Evolutionary conservation across 148 eudicot species (phyloP).

Genomic region (Oxyria digyna): DNA sequence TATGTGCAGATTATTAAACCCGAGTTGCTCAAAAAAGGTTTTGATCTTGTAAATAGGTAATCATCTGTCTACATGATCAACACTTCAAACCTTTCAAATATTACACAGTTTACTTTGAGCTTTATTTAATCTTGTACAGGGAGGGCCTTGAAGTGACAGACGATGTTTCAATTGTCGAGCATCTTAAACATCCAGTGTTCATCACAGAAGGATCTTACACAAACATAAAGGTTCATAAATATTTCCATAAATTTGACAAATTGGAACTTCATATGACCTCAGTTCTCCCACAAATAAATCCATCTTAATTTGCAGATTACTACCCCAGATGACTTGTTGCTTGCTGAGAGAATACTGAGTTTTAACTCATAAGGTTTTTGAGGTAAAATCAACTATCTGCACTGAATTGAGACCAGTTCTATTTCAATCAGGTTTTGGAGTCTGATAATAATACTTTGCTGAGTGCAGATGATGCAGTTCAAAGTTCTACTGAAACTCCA

Average conservation of each 20-base stretch:
- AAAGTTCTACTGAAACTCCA: not conserved
- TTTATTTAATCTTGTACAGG: conserved; percentile 22
- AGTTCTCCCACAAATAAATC: not conserved
- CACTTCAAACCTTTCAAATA: not conserved
- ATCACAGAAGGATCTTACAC: conserved; percentile 94
- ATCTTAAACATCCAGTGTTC: conserved; percentile 84
- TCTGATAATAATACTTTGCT: not conserved
- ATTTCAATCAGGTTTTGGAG: not conserved
- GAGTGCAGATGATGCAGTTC: not conserved
- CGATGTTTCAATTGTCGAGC: conserved; percentile 96
- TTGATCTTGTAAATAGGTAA: conserved; percentile 87
- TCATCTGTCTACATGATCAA: conserved; percentile 2
- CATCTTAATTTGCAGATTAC: conserved; percentile 51
- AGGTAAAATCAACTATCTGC: conserved; percentile 1
- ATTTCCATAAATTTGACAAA: not conserved
- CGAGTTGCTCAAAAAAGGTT: conserved; percentile 76
- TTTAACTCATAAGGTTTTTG: conserved; percentile 13
- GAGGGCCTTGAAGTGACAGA: conserved; percentile 89
- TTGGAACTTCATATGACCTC: not conserved
- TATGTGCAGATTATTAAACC: conserved; percentile 68
- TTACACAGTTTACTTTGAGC: not conserved
- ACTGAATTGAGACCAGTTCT: not conserved
- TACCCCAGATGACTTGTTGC: conserved; percentile 89
- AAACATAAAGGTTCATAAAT: conserved; percentile 66
- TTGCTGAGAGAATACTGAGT: conserved; percentile 78